These are phyloP conservation scores for Magnolia kwangsiensis DNA, from an alignment of 164 flowering plant genomes.

Conservation along the genomic window DNA sequence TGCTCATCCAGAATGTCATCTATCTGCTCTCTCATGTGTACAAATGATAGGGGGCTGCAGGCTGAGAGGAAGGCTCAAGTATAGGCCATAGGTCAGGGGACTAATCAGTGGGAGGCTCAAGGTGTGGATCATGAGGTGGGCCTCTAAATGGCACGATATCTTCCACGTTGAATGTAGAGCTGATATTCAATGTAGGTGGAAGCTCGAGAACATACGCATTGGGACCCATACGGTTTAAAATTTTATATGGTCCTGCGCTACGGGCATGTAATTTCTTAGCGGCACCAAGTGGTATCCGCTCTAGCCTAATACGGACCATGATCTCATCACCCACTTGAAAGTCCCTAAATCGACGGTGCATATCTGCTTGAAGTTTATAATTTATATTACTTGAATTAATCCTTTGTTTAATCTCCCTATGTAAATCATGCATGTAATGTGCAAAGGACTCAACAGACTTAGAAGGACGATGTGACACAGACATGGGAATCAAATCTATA, in stretches of 20 bases:
- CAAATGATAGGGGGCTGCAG: too few relatives aligned
- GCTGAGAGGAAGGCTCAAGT: too few relatives aligned
- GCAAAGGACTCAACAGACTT: too few relatives aligned
- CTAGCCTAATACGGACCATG: not conserved
- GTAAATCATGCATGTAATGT: too few relatives aligned
- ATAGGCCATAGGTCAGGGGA: too few relatives aligned
- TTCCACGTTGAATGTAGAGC: not conserved
- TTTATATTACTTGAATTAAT: not conserved
- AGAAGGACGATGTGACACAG: too few relatives aligned
- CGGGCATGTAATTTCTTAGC: not conserved
- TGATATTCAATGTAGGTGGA: not conserved
- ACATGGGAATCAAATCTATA: too few relatives aligned
- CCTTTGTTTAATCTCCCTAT: too few relatives aligned
- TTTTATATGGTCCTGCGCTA: not conserved
- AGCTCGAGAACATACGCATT: not conserved
- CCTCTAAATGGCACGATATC: not conserved
- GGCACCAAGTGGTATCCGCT: not conserved
- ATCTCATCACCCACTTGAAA: not conserved
- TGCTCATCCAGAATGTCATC: too few relatives aligned
- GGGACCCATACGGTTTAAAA: not conserved
- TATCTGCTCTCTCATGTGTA: too few relatives aligned
- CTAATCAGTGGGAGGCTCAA: too few relatives aligned
- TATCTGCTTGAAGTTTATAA: not conserved
- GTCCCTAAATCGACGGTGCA: not conserved
- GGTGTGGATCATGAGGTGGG: too few relatives aligned